These are phyloP conservation scores for Balakata baccata DNA, from an alignment of 345 rosid genomes.

Conservation along the genomic window DNA sequence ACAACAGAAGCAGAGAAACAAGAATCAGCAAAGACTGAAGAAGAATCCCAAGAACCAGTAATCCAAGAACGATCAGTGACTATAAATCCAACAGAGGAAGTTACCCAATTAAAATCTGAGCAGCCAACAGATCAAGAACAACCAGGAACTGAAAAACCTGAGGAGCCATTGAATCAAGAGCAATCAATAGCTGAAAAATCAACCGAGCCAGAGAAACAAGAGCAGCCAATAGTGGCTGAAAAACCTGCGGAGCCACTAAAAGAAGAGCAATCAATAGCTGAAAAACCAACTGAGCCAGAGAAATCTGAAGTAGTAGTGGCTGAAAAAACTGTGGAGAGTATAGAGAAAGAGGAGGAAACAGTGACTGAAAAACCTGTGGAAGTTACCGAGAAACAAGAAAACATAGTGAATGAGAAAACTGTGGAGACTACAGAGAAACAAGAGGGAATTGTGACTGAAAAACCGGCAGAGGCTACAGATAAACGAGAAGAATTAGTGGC, in stretches of 20 bases:
- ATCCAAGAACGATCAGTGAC: conserved; percentile 11
- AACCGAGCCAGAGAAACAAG: conserved; percentile 13
- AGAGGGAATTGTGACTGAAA: background rate
- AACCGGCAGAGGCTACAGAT: background rate
- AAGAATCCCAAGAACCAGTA: background rate
- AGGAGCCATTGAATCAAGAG: conserved; percentile 8
- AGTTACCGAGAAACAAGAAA: background rate
- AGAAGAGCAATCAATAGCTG: conserved; percentile 6
- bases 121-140: background rate
- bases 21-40: conserved; percentile 12
- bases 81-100: background rate
- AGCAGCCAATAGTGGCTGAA: conserved; percentile 5
- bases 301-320: background rate
- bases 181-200: background rate
- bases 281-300: conserved; percentile 4
- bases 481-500: background rate
- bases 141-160: background rate
- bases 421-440: background rate
- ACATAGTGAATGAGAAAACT: background rate
- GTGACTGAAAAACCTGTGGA: background rate
- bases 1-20: conserved; percentile 15
- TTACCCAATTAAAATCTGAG: background rate
- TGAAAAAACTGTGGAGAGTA: background rate
- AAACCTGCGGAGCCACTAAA: background rate
- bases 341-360: background rate